These are phyloP conservation scores for Leccinum uliginosum DNA, from an alignment of 768 basidiomycete species.

Conservation along the genomic window DNA sequence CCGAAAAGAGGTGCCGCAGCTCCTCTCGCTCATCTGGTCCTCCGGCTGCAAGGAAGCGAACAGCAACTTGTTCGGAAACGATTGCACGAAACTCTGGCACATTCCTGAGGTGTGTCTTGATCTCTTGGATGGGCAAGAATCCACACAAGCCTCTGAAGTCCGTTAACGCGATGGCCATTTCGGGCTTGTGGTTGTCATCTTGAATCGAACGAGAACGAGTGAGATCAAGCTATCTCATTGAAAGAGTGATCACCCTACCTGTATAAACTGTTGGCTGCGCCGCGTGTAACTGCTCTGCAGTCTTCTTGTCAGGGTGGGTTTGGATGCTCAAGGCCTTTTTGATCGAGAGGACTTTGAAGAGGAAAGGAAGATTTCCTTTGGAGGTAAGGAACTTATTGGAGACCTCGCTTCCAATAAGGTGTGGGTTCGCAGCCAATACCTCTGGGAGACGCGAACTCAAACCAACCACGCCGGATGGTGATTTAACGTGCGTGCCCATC, in stretches of 20 bases:
- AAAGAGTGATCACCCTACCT: conserved; percentile 45
- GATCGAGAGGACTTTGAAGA: conserved; percentile 91
- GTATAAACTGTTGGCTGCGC: conserved; percentile 84
- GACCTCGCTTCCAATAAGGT: conserved; percentile 62
- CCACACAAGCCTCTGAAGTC: conserved; percentile 90
- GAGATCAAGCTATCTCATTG: not conserved
- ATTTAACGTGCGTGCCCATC: conserved; percentile 95
- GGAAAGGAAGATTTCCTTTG: conserved; percentile 76
- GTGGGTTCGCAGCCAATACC: conserved; percentile 60
- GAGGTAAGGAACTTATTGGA: conserved; percentile 49
- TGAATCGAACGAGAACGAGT: conserved; percentile 11
- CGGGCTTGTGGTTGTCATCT: conserved; percentile 98
- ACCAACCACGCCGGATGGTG: conserved; percentile 53
- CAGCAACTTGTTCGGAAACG: conserved; percentile 52
- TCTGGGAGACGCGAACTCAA: conserved; percentile 49
- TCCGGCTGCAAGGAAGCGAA: conserved; percentile 46
- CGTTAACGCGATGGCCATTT: conserved; percentile 97
- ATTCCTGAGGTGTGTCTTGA: conserved; percentile 58
- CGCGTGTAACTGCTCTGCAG: conserved; percentile 66
- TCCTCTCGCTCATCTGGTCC: conserved; percentile 37
- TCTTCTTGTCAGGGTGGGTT: conserved; percentile 84
- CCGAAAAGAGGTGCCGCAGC: conserved; percentile 73
- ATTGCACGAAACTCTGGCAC: conserved; percentile 78
- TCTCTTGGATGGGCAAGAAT: conserved; percentile 75
- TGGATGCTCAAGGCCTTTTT: conserved; percentile 88